Base-by-base conservation (phyloP, 495 filamentous ascomycete genomes). In the Pseudotulostoma volvatum region DNA sequence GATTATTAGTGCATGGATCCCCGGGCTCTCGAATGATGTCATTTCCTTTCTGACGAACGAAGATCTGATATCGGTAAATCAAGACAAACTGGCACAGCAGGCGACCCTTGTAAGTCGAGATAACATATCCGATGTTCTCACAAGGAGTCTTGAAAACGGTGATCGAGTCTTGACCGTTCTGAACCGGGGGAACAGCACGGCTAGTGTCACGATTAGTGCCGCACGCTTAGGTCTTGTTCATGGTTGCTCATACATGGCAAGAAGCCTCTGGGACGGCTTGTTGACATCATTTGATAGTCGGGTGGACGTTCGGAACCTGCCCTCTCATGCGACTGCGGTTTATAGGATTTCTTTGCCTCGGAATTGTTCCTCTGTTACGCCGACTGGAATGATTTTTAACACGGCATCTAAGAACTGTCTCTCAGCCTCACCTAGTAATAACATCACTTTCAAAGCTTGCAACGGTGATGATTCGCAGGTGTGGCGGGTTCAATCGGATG, bases 1-100 rank as follows among this genome's bases (percentile, higher is more conserved):
- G 28, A 63, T 66, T 33, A 54, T 66, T 39, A 60, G 56, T 33
- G 60, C 58, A 1, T 56, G 56, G 38, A 57, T 65, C 11, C 59
- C 61, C 1, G 55, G 25, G 7, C 37, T 65, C 1, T 47, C 45
- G 7, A 44, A 49, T 2, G 53, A 54, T 5, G 60, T 57, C 3
- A 36, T 64, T 7, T 38, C 42, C 4, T 57, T 49, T 33, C 44
- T 66, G 9, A 52, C 43, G 4, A 61, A 66, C 31, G 43, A 45
- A 19, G 59, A 55, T 17, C 43, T 66, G 18, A 64, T 66, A 19
- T 50, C 40, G 2, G 52, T 66, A 0, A 52, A 64, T 32, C 60
- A 66, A 42, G 61, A 66, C 25, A 40, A 49, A 7, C 44, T 66
- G 17, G 61, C 52, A 17, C 46, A 60, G 36, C 61, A 63, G 34